Base-by-base conservation (phyloP, 1,139 yeast genomes). In the Blastobotrys elegans region DNA sequence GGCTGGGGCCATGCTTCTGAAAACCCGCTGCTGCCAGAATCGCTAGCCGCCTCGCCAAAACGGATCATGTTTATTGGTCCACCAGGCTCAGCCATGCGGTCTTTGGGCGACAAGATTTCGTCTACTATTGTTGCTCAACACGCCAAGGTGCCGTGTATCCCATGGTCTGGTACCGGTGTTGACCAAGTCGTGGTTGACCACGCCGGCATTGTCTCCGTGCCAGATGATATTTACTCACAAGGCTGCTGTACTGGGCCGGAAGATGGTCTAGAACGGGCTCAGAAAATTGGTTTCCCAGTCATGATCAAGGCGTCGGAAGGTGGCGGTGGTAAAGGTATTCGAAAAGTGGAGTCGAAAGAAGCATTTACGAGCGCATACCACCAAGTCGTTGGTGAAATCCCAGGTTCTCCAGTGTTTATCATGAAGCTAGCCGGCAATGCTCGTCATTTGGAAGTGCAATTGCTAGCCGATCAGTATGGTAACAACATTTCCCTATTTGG, bases 1-100 rank as follows among this genome's bases (percentile, higher is more conserved):
- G 99, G 99, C 59, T 71, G 97, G 97, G 99, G 99, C 60, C 98
- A 94, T 67, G 99, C 99, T 33, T 87, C 96, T 21, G 99, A 92
- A 72, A 92, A 94, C 71, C 99, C 99, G 16, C 69, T 75, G 50
- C 79, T 92, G 57, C 99, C 99, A 39, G 98, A 92, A 70, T 81
- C 78, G 66, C 76, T 92, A 67, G 97, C 97, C 18, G 84, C 85
- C 27, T 87, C 96, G 16, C 89, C 90, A 49, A 84, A 88, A 68
- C 85, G 77, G 63, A 85, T 92, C 61, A 76, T 92, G 50, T 92
- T 92, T 63, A 92, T 92, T 65, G 98, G 98, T 55, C 98, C 97
- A 50, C 97, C 97, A 56, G 97, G 97, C 40, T 84, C 89, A 48
- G 98, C 98, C 44, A 92, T 92, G 98, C 81, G 97, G 71, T 90